Base-by-base conservation (phyloP, 768 basidiomycete genomes). In the Gyrodon lividus region DNA sequence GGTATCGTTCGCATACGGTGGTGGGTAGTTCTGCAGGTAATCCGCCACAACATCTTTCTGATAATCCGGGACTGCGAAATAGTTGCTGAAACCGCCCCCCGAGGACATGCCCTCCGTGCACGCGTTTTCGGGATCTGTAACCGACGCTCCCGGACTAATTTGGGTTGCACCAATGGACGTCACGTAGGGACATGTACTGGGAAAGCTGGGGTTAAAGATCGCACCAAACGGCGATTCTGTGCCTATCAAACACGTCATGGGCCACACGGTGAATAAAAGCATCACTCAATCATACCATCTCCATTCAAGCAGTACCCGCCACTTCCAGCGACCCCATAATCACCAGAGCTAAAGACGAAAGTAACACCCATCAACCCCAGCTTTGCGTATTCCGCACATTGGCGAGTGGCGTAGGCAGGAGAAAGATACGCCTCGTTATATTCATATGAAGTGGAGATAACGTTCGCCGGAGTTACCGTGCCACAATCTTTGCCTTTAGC, bases 381-480 rank as follows among this genome's bases (percentile, higher is more conserved):
- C 56, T 65, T 62, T 52, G 61, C 70, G 46, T 66, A 76, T 56
- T 79, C 77, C 16, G 66, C 59, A 46, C 78, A 79, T 59, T 78
- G 77, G n/a, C 77, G 62, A 16, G 71, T 68, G 19, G 72, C 70
- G 52, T 73, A 78, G 9, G 65, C 66, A 22, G 70, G 53, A 6
- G 71, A 70, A 31, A 76, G 67, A 20, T 68, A 66, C 7, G 69
- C 68, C 52, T 78, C 77, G 37, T 77, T 73, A 59, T 75, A 75
- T 3, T 70, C 64, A 46, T 77, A 77, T 0, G 74, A 76, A 5
- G 73, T 70, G 3, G 73, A 74, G 19, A 77, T 74, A 6, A 73
- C 73, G 39, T 72, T 62, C 0, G 76, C 73, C 6, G 74, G 74
- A n/a, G 66, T 64, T 24, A 73, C 53, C 4, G 72, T 76, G 2